A percentile compares a stretch with the other conserved stretches of the same genome.
Conservation (phyloP, 192 early-diverging fungal genomes). For the Linnemannia zychae region DNA sequence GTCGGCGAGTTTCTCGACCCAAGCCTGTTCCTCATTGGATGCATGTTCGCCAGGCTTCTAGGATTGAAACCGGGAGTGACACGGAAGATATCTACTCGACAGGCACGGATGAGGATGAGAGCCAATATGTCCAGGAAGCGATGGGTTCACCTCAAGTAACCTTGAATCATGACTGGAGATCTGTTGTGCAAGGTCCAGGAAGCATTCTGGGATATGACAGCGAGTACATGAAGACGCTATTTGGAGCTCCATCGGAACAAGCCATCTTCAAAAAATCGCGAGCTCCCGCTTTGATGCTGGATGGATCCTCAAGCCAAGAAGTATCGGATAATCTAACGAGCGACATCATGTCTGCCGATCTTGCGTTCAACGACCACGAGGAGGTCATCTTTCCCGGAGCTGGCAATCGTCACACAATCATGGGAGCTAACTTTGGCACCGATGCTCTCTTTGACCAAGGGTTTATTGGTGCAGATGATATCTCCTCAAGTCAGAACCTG, state of each 20-base stretch:
- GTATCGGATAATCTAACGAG: neutral
- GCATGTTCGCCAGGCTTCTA: neutral
- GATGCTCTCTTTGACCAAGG: constrained; percentile 25
- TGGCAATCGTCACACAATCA: neutral
- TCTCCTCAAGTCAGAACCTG: constrained; percentile 15
- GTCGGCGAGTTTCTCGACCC: neutral
- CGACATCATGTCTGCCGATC: constrained; percentile 21
- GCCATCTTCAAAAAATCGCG: constrained; percentile 38
- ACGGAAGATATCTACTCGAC: constrained; percentile 9
- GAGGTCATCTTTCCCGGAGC: neutral
- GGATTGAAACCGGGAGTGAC: constrained; percentile 10
- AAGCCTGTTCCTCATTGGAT: neutral
- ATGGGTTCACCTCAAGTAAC: constrained; percentile 40
- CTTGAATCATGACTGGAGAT: constrained; percentile 45
- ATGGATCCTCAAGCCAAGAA: constrained; percentile 42
- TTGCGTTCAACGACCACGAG: constrained; percentile 13
- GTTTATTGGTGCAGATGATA: neutral
- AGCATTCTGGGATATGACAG: constrained; percentile 13
- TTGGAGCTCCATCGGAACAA: neutral
- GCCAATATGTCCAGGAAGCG: neutral
- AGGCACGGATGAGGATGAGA: constrained; percentile 13
- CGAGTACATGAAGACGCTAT: constrained; percentile 23
- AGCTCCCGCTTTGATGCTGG: constrained; percentile 44
- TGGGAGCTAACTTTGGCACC: constrained; percentile 18
- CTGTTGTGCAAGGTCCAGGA: neutral